phyloP scores from a whole-genome alignment of 495 filamentous ascomycete species.

The Penicillium ochrochloron region DNA sequence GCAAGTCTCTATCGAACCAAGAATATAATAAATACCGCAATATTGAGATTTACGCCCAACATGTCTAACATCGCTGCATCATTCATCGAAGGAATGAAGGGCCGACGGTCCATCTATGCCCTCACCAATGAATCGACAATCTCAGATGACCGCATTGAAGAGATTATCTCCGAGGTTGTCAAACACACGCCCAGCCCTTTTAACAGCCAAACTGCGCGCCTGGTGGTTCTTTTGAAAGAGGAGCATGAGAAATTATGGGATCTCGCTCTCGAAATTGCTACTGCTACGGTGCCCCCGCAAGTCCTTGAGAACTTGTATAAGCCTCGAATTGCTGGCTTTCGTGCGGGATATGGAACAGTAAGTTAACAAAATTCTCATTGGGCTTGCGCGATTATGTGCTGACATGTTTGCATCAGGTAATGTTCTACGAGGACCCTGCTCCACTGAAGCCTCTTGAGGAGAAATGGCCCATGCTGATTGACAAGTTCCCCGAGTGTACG shows the following conservation, averaged over 20 bases:
- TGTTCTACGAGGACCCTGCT: conserved; percentile 67
- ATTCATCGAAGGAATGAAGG: conserved; percentile 32
- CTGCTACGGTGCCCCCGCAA: conserved; percentile 54
- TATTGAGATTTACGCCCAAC: neutral
- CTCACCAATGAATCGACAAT: conserved; percentile 35
- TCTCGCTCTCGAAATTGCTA: conserved; percentile 33
- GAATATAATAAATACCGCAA: neutral
- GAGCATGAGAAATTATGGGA: conserved; percentile 40
- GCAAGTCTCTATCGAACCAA: neutral
- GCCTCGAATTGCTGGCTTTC: conserved; percentile 19
- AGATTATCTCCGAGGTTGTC: conserved; percentile 31
- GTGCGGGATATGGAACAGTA: conserved; percentile 27
- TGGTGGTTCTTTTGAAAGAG: conserved; percentile 38
- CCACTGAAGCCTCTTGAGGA: conserved; percentile 55
- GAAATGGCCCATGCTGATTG: conserved; percentile 41
- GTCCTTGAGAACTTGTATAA: conserved; percentile 45
- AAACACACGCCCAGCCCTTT: conserved; percentile 37
- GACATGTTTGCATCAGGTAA: conserved; percentile 36
- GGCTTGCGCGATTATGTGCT: neutral
- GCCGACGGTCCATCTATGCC: conserved; percentile 37
- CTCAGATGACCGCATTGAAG: conserved; percentile 35
- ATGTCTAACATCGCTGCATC: conserved; percentile 15
- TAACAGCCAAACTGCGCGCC: conserved; percentile 36
- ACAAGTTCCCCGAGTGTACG: conserved; percentile 24
- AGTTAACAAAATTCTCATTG: neutral